Evolutionary conservation across 345 rosid species (phyloP), one percentile per base, ranked within the genome.

Genomic region (Citrus cavaleriei): DNA sequence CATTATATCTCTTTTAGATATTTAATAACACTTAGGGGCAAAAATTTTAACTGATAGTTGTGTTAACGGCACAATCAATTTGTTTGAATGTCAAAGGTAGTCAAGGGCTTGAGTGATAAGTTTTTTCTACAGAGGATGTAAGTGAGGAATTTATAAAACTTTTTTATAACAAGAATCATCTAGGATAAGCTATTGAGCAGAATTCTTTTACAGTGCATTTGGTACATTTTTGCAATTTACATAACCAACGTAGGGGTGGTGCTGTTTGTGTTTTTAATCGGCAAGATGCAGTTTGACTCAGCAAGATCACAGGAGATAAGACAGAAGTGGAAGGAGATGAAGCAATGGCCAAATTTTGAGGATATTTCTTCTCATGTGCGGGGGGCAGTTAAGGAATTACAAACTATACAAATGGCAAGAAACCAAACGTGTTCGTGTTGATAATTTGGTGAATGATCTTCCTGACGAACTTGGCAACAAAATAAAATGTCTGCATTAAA

Each of bases 401-500:
- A 25, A 27, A 1, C 8, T 21, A 63, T 3, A 14, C 0, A 30
- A 12, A 63, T 67, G 70, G 27, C 91, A 88, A 76, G 89, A 93
- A 85, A 90, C 91, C 6, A 85, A 90, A 85, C 93, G 91, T 2
- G 89, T 91, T 32, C 90, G 91, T 40, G 95, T 87, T 75, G 90
- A 91, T 60, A 81, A 77, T 68, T 89, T 93, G 66, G 83, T 94
- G 3, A 28, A 81, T 24, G 85, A 87, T 80, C 91, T 95, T 64
- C 97, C 96, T 21, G 90, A 89, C 80, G 91, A 89, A 76, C 90
- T 93, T 21, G 82, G 92, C 80, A 88, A 93, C 28, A 93, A 95
- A 83, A 91, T 91, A 64, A 95, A 88, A 70, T 90, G 89, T 93
- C 74, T 90, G 97, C 86, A 84, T 90, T 74, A 89, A 87, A 72